Conservation (phyloP, 768 basidiomycete genomes). For the Asterophora lycoperdoides region DNA sequence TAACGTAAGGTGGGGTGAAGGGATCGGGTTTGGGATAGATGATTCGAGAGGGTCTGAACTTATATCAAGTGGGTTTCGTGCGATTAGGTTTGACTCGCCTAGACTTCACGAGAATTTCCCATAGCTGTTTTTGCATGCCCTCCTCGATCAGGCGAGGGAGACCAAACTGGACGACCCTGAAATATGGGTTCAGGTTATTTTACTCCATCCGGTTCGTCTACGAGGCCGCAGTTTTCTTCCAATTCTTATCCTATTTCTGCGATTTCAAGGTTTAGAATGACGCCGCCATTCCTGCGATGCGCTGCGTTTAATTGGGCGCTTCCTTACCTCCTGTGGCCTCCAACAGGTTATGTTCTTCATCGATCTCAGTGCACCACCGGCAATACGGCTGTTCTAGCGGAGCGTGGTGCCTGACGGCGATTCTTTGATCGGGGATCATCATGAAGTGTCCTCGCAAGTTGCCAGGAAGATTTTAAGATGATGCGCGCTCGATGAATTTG, state of each 20-base stretch:
- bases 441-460: slow-evolving; percentile 33
- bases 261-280: slow-evolving; percentile 1
- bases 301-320: slow-evolving; percentile 22
- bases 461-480: slow-evolving; percentile 19
- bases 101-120: slow-evolving; percentile 29
- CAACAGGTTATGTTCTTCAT: not conserved
- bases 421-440: slow-evolving; percentile 65
- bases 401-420: slow-evolving; percentile 32
- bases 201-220: slow-evolving; percentile 16
- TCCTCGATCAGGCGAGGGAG: slow-evolving; percentile 39
- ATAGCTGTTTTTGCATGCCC: slow-evolving; percentile 36
- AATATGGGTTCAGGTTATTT: slow-evolving; percentile 17
- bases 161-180: slow-evolving; percentile 37
- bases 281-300: slow-evolving; percentile 3
- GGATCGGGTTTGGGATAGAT: slow-evolving; percentile 49
- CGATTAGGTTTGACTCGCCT: slow-evolving; percentile 29
- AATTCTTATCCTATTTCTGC: not conserved
- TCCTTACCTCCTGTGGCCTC: slow-evolving; percentile 16
- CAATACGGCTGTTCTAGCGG: slow-evolving; percentile 31
- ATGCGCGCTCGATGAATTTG: slow-evolving; percentile 10
- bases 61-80: slow-evolving; percentile 37
- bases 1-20: slow-evolving; percentile 48
- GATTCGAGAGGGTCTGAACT: slow-evolving; percentile 26
- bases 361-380: slow-evolving; percentile 16
- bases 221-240: slow-evolving; percentile 8